Evolutionary conservation across 164 flowering plant genomes (phyloP).

Genomic region (Saururus chinensis): DNA sequence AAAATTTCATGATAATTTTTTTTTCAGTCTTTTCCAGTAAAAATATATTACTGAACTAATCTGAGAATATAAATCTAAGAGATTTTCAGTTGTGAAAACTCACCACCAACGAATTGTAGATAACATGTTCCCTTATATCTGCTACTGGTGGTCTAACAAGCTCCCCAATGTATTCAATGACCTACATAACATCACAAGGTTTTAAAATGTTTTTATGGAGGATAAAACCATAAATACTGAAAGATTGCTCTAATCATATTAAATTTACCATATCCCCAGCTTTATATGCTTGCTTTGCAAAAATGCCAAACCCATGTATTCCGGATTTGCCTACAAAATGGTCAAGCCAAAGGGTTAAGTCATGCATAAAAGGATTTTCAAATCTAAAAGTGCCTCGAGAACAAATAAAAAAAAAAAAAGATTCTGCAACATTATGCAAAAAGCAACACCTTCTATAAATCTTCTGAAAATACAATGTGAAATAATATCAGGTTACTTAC

Average conservation of each 20-base stretch:
- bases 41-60: not conserved
- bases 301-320: conserved; percentile 96
- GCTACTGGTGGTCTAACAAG: conserved; percentile 89
- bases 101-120: conserved; percentile 97
- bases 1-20: not conserved
- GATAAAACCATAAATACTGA: not conserved
- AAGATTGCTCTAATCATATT: not conserved
- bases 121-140: conserved; percentile 79
- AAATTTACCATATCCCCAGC: conserved; percentile 90
- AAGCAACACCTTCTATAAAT: not conserved
- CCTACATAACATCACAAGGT: conserved; percentile 24
- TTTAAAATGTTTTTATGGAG: too few relatives aligned
- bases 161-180: conserved; percentile 93
- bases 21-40: not conserved
- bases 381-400: not conserved
- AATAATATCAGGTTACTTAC: too few relatives aligned
- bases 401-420: not conserved
- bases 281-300: conserved; percentile 74
- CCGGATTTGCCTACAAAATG: conserved; percentile 70
- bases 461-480: too few relatives aligned
- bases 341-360: not conserved
- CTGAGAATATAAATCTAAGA: not conserved
- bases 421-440: not conserved
- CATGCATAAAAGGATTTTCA: not conserved
- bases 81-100: conserved; percentile 9